These are phyloP conservation scores for Exophiala viscosa DNA, from an alignment of 2,329 filamentous ascomycete species.

Conservation along the genomic window DNA sequence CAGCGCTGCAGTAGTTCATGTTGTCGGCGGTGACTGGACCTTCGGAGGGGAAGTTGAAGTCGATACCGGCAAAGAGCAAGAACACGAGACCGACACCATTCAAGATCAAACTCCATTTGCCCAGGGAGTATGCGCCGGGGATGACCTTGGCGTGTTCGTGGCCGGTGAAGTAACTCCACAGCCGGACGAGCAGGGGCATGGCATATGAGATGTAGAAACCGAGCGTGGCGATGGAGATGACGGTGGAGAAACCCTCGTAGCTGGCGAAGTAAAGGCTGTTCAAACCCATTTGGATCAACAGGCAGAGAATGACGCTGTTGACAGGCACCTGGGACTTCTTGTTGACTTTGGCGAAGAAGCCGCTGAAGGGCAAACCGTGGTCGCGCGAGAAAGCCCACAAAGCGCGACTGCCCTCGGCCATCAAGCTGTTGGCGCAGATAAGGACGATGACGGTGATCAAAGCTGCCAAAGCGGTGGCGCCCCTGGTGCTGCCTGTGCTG, in stretches of 20 bases:
- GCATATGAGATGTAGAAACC: slow-evolving; percentile 60
- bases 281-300: slow-evolving; percentile 50
- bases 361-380: slow-evolving; percentile 45
- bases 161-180: slow-evolving; percentile 46
- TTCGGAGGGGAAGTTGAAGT: slow-evolving; percentile 54
- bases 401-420: slow-evolving; percentile 22
- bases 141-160: slow-evolving; percentile 41
- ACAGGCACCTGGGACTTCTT: slow-evolving; percentile 43
- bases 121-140: slow-evolving; percentile 41
- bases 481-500: slow-evolving; percentile 44
- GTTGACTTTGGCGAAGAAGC: slow-evolving; percentile 41
- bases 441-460: slow-evolving; percentile 50
- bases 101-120: slow-evolving; percentile 41
- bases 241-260: slow-evolving; percentile 53
- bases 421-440: slow-evolving; percentile 37
- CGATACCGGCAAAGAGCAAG: slow-evolving; percentile 52
- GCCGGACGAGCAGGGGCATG: slow-evolving; percentile 51
- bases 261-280: slow-evolving; percentile 56
- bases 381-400: slow-evolving; percentile 46
- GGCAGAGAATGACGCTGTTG: slow-evolving; percentile 49
- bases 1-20: slow-evolving; percentile 54
- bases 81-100: slow-evolving; percentile 52
- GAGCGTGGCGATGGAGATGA: slow-evolving; percentile 55
- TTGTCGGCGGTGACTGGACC: slow-evolving; percentile 52
- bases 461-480: slow-evolving; percentile 44